Base-by-base conservation (phyloP, 257 asterid species). In the Nicotiana sylvestris region DNA sequence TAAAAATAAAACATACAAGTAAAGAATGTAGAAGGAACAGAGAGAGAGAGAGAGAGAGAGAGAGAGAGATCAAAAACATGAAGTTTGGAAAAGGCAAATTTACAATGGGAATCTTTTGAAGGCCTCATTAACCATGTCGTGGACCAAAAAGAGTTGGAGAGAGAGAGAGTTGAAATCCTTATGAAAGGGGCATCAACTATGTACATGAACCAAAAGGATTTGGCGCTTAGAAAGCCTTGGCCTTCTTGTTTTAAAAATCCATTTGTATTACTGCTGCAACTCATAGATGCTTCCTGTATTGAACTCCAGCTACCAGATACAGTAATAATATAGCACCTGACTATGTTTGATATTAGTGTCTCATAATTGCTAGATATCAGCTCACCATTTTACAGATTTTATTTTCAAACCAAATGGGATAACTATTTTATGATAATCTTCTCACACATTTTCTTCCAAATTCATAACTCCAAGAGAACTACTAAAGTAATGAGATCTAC, bases 161-260 rank as follows among this genome's bases (percentile, higher is more conserved):
- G 35, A 5, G 32, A 9, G 33, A 69, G 77, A 70, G 35, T 43
- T 70, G 37, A 39, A 69, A 70, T 70, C 49, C 35, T 70, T 43
- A 57, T 70, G 78, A 70, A 69, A 70, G 60, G 60, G 35, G 78
- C 58, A 70, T 70, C 37, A 70, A 70, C 78, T 43, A 70, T 70
- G 35, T 43, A 70, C 58, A 43, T 70, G 35, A 70, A 70, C 60
- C 21, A 70, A 70, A 70, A 70, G 78, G 58, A 39, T 60, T 21
- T 70, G 78, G 58, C 0, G 2, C n/a, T 3, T 5, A 46, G 78
- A 43, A 43, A 70, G 35, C n/a, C 77, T 43, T 70, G 78, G 35
- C 35, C 56, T 43, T 11, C 58, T 70, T 21, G 35, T 70, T 61
- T 30, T 5, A 39, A n/a, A 43, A 70, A 49, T 25, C 18, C 78